These are phyloP conservation scores for Wickerhamiella nectarea DNA, from an alignment of 805 yeast species.

Conservation along the genomic window DNA sequence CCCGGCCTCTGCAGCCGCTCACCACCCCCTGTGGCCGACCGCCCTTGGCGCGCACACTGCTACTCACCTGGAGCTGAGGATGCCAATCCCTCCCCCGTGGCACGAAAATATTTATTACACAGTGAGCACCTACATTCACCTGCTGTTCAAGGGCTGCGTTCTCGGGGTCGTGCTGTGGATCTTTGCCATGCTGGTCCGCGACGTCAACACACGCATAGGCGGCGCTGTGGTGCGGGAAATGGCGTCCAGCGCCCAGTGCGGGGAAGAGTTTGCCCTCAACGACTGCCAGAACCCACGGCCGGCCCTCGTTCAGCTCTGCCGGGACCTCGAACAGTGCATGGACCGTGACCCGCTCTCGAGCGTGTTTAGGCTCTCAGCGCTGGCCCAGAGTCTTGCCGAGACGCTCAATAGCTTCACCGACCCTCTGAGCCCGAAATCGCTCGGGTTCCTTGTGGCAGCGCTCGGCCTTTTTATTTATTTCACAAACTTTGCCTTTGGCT, in stretches of 20 bases:
- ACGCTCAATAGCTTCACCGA: constrained; percentile 58
- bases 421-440: constrained; percentile 36
- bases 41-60: constrained; percentile 18
- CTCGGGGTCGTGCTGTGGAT: constrained; percentile 36
- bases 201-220: constrained; percentile 54
- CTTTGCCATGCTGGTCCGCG: constrained; percentile 40
- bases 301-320: constrained; percentile 55
- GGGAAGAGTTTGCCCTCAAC: constrained; percentile 52
- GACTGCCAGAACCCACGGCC: constrained; percentile 60
- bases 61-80: constrained; percentile 10
- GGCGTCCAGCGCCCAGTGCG: constrained; percentile 51
- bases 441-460: constrained; percentile 10
- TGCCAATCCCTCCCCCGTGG: constrained; percentile 24
- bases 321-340: constrained; percentile 69
- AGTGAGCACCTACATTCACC: constrained; percentile 49
- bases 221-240: constrained; percentile 40
- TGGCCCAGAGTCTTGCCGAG: constrained; percentile 70
- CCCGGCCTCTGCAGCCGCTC: neutral
- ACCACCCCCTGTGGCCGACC: constrained; percentile 13
- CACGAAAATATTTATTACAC: constrained; percentile 35
- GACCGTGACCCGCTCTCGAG: constrained; percentile 48
- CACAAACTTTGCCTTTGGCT: constrained; percentile 19
- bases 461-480: constrained; percentile 12
- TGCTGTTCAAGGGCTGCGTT: constrained; percentile 41
- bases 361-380: constrained; percentile 48